Base-by-base conservation (phyloP, 163 green algal genomes). In the Chlamydomonas reinhardtii region DNA sequence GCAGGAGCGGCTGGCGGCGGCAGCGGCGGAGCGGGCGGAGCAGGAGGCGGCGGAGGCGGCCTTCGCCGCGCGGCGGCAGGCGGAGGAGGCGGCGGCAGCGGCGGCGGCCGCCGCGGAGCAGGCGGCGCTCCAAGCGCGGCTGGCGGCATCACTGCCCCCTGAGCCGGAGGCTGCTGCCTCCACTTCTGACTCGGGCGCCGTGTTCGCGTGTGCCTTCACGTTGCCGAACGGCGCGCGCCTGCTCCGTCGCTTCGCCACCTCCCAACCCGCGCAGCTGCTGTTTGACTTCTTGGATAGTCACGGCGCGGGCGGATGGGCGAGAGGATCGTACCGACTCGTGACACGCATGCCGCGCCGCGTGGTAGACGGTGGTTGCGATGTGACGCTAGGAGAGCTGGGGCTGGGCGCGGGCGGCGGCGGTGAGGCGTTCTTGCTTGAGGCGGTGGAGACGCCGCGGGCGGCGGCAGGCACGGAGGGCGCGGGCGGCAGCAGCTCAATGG, bases 281-380 rank as follows among this genome's bases (percentile, higher is more conserved):
- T 97, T 97, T 81, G 90, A 97, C 66, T 97, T 95, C 74, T 91
- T 94, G 29, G 94, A 97, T 69, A 89, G 91, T 32, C 84, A 91
- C 29, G 94, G 91, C 0, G 91, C 82, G 1, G 90, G 84, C 29
- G 90, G 90, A 25, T 69, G 90, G 73, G 43, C 80, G 20, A 88
- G 87, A 29, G 91, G 85, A 0, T 80, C 56, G 19, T 98, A 98
- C 76, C 85, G 79, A 52, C 85, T 98, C 34, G 94, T 97, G 3
- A 92, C 89, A 54, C 92, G 96, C 66, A 96, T 94, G 76, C 95
- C 95, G 9, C 91, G 92, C n/a, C 68, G 91, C 19, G 89, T 96
- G n/a, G 73, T 98, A 20, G 80, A 31, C 5, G 48, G 48, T 17
- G 48, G 48, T 17, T 9, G 12, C 14, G 48, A 14, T 14, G 48